phyloP scores from a whole-genome alignment of 331 rosid genomes.

The Quercus phellos region DNA sequence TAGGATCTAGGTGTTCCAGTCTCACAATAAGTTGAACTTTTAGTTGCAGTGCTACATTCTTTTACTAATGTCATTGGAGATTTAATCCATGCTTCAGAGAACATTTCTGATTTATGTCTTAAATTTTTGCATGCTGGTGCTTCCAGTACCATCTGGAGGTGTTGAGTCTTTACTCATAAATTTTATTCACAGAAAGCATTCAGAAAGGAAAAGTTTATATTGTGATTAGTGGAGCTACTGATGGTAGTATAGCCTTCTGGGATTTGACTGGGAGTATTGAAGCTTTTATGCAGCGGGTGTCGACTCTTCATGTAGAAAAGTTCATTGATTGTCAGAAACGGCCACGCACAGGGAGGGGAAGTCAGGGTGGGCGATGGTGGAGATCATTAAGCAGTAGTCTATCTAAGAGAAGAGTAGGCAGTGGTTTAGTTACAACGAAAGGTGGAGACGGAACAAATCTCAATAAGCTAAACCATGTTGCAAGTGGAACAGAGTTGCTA shows the following conservation, averaged over 20 bases:
- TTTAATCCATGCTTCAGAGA: neutral
- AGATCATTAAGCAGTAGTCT: conserved; percentile 52
- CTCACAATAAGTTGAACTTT: neutral
- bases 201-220: conserved; percentile 45
- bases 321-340: conserved; percentile 72
- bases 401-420: conserved; percentile 36
- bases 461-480: conserved; percentile 15
- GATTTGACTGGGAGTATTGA: conserved; percentile 61
- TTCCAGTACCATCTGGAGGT: conserved; percentile 8
- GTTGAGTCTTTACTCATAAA: conserved; percentile 8
- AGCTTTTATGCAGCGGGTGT: conserved; percentile 62
- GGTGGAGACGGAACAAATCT: conserved; percentile 18
- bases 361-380: conserved; percentile 97
- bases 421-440: conserved; percentile 20
- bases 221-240: conserved; percentile 88
- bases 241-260: conserved; percentile 93
- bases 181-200: conserved; percentile 40
- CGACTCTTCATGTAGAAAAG: conserved; percentile 46
- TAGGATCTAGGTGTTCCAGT: neutral
- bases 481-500: conserved; percentile 26
- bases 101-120: neutral
- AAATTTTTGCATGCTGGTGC: neutral
- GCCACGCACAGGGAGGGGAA: conserved; percentile 92
- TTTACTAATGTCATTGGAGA: neutral
- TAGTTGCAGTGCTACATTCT: neutral